Percentiles rank a stretch among this genome's conserved stretches.
phyloP scores from a whole-genome alignment of 2,329 filamentous ascomycete genomes.

The Triangularia setosa region DNA sequence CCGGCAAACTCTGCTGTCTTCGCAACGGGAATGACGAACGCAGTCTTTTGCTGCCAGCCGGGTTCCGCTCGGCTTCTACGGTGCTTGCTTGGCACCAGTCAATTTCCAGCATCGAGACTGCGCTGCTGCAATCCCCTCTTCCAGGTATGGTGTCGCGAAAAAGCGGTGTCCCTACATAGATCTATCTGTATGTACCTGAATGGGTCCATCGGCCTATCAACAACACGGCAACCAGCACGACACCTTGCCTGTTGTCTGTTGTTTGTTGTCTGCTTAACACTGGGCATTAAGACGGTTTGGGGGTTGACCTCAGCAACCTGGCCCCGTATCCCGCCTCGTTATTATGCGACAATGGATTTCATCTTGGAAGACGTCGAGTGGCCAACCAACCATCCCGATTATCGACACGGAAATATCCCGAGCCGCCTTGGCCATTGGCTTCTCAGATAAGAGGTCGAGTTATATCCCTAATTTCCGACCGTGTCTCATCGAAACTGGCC shows the following conservation, averaged over 20 bases:
- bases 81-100: background rate
- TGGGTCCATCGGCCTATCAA: background rate
- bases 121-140: background rate
- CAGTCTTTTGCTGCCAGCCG: background rate
- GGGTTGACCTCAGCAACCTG: slow-evolving; percentile 17
- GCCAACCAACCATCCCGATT: too few relatives aligned
- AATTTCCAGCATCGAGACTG: background rate
- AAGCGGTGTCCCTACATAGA: background rate
- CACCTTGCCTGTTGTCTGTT: background rate
- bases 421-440: background rate
- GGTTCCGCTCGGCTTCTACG: background rate
- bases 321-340: background rate
- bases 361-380: background rate
- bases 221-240: slow-evolving; percentile 4
- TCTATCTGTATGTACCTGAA: background rate
- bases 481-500: background rate
- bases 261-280: slow-evolving; percentile 16
- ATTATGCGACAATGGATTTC: background rate
- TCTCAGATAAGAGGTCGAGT: background rate
- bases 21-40: background rate
- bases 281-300: slow-evolving; percentile 13
- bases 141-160: background rate
- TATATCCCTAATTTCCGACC: slow-evolving; percentile 3
- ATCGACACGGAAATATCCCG: slow-evolving; percentile 2
- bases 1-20: background rate